Conservation (phyloP, 164 flowering plant genomes). For the Vitis amurensis region DNA sequence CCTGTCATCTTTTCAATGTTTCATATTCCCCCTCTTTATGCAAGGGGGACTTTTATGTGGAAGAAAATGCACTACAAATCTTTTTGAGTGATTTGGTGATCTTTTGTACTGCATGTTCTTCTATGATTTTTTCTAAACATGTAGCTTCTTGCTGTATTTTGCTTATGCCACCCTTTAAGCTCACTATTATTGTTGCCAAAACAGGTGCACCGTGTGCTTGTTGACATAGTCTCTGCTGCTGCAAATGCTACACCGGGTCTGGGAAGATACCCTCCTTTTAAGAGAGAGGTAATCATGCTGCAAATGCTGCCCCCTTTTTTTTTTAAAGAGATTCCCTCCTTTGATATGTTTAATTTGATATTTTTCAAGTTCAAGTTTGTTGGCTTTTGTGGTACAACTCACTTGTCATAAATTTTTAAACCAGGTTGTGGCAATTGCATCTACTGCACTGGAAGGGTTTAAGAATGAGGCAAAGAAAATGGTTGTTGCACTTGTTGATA, state of each 20-base stretch:
- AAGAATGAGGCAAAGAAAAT: slow-evolving; percentile 91
- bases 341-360: neutral
- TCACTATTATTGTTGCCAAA: neutral
- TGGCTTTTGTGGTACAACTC: too few relatives aligned
- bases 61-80: neutral
- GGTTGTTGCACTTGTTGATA: slow-evolving; percentile 98
- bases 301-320: neutral
- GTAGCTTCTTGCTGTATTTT: neutral
- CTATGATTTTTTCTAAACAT: neutral
- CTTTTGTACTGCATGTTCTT: neutral
- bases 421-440: slow-evolving; percentile 89
- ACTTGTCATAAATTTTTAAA: too few relatives aligned
- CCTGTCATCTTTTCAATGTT: neutral
- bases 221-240: slow-evolving; percentile 89
- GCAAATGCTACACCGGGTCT: slow-evolving; percentile 99
- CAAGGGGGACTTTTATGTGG: neutral
- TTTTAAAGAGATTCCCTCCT: neutral
- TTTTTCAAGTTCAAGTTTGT: neutral
- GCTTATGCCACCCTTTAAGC: too few relatives aligned
- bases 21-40: neutral
- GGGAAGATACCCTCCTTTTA: slow-evolving; percentile 97
- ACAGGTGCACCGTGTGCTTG: slow-evolving; percentile 92
- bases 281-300: slow-evolving; percentile 72
- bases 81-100: neutral
- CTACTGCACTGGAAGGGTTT: slow-evolving; percentile 85